Base-by-base conservation (phyloP, 768 basidiomycete genomes). In the Sarcodon sp. region DNA sequence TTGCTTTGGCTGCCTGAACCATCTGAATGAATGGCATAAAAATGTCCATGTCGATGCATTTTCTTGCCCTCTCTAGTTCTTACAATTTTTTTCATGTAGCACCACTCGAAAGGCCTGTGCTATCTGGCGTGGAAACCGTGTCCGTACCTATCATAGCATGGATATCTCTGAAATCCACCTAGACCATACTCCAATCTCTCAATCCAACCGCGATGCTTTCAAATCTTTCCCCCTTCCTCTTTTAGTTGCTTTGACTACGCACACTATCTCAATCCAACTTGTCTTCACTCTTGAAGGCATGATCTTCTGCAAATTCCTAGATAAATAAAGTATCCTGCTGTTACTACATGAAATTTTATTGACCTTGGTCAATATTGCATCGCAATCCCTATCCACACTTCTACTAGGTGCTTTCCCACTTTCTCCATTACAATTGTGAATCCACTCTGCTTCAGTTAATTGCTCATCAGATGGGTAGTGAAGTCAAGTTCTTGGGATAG, bases 41-140 rank as follows among this genome's bases (percentile, higher is more conserved):
- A 67, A 66, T 78, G 82, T 91, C 59, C 50, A 59, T 71, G 80
- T 76, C 35, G 52, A 66, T 68, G 68, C 71, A 68, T 66, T 59
- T 54, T 7, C 21, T 11, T 52, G 15, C 3, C 10, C 37, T 35
- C 27, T 8, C 21, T 46, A 15, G 32, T 50, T 35, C 47, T 53
- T 45, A 56, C 36, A 35, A 37, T 49, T 47, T 48, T 16, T 44
- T 11, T 15, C 43, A 6, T 44, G 27, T 61, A 89, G 86, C 49
- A 73, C 86, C 21, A 87, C 83, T 48, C 85, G 88, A 36, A 87
- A 91, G 57, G 83, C 90, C 0, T 82, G 84, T 54, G 74, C 83
- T 11, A 86, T 94, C 16, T 94, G 83, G 76, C 71, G 93, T 57
- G 93, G 93, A 66, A 94, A 94, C 63, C 83, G 91, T 57, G 78